phyloP scores from a whole-genome alignment of 2,329 filamentous ascomycete genomes.

The Alternaria ventricosa region DNA sequence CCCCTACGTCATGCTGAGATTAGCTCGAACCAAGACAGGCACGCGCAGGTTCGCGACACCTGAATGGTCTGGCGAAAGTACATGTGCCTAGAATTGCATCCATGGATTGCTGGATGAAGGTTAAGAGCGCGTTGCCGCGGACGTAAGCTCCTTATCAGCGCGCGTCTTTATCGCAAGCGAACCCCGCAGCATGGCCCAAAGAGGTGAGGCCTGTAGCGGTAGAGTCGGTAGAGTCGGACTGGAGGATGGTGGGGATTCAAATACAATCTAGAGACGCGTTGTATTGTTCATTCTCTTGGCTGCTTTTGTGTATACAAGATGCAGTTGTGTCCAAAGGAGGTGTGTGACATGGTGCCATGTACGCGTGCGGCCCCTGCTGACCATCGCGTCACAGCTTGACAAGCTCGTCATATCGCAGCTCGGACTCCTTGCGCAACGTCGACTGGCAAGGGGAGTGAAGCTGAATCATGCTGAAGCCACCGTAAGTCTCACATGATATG shows the following conservation, averaged over 20 bases:
- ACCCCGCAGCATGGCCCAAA: conserved; percentile 15
- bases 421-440: conserved; percentile 83
- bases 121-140: not conserved
- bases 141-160: conserved; percentile 16
- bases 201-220: conserved; percentile 4
- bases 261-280: not conserved
- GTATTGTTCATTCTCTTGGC: not conserved
- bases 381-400: conserved; percentile 70
- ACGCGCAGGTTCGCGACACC: not conserved
- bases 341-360: conserved; percentile 18
- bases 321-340: conserved; percentile 49
- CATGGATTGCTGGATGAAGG: not conserved
- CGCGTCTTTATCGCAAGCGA: conserved; percentile 13
- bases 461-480: conserved; percentile 90
- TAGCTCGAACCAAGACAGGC: not conserved
- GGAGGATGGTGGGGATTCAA: not conserved
- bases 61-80: not conserved
- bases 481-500: conserved; percentile 54
- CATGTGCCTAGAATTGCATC: not conserved
- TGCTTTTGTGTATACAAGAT: conserved; percentile 24
- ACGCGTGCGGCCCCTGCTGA: conserved; percentile 28
- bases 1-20: not conserved
- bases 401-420: conserved; percentile 94
- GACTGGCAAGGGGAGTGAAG: conserved; percentile 84
- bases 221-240: not conserved